Evolutionary conservation across 805 yeast genomes (phyloP).

Genomic region (Ogataea glucozyma): DNA sequence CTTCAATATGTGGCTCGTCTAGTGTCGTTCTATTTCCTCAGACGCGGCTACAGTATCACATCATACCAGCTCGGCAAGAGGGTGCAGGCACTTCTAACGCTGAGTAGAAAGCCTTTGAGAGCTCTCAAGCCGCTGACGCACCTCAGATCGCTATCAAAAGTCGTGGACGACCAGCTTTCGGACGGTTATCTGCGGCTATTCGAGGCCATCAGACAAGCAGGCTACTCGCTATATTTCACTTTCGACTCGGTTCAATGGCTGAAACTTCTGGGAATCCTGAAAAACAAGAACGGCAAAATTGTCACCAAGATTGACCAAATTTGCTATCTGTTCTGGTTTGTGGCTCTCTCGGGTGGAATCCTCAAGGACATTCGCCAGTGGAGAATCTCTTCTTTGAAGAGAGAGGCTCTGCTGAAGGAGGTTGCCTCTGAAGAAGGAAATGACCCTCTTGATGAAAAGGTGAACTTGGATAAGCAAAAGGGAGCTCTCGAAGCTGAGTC

Average conservation of each 20-base stretch:
- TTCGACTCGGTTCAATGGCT: constrained; percentile 66
- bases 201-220: constrained; percentile 56
- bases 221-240: constrained; percentile 61
- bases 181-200: constrained; percentile 57
- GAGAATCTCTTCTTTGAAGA: constrained; percentile 41
- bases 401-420: constrained; percentile 31
- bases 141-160: constrained; percentile 64
- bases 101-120: constrained; percentile 81
- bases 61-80: constrained; percentile 50
- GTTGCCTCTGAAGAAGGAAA: constrained; percentile 29
- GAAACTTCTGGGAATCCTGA: constrained; percentile 57
- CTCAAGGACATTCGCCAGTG: constrained; percentile 57
- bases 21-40: constrained; percentile 58
- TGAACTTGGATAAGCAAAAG: constrained; percentile 30
- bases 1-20: constrained; percentile 81
- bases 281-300: constrained; percentile 28
- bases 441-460: constrained; percentile 34
- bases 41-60: constrained; percentile 51
- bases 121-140: constrained; percentile 79
- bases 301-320: constrained; percentile 52
- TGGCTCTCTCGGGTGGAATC: constrained; percentile 65
- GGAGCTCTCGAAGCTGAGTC: constrained; percentile 41
- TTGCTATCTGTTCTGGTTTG: constrained; percentile 75
- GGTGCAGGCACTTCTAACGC: constrained; percentile 61
- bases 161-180: constrained; percentile 67